phyloP scores from a whole-genome alignment of 345 rosid genomes.

The Syzygium aromaticum region DNA sequence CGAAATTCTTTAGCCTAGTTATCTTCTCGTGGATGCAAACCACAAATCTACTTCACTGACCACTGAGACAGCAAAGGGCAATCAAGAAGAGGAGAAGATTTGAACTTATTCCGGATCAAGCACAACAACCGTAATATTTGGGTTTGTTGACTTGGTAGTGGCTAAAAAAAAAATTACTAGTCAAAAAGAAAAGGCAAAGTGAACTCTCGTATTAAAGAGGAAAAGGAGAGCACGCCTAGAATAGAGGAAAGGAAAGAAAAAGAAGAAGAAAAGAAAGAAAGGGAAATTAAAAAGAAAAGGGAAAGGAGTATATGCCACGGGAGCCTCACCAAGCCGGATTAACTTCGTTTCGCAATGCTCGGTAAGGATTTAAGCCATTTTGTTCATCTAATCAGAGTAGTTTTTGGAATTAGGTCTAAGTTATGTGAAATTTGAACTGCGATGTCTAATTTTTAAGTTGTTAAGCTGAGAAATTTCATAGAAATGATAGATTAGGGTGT shows the following conservation, averaged over 20 bases:
- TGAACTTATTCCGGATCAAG: not conserved
- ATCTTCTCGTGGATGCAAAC: too few relatives aligned
- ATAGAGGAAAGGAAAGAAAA: too few relatives aligned
- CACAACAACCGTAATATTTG: not conserved
- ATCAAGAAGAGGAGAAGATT: too few relatives aligned
- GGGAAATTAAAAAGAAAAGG: not conserved
- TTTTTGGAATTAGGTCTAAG: too few relatives aligned
- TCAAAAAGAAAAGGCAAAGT: too few relatives aligned
- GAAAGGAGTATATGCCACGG: not conserved
- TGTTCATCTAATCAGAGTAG: not conserved
- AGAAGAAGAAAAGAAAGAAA: too few relatives aligned
- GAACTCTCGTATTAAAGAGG: too few relatives aligned
- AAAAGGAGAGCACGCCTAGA: too few relatives aligned
- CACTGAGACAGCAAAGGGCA: too few relatives aligned
- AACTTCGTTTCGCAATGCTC: not conserved
- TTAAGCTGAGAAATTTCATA: not conserved
- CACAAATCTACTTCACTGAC: too few relatives aligned
- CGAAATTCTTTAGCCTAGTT: too few relatives aligned
- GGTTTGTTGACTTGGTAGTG: not conserved
- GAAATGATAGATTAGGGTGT: not conserved
- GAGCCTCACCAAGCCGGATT: not conserved
- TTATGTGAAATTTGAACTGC: not conserved
- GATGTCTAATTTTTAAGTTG: fast-evolving
- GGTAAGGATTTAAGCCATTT: too few relatives aligned
- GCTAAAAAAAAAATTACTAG: not conserved